phyloP scores from a whole-genome alignment of 352 stramenopile species.

The Pythium aphanidermatum region DNA sequence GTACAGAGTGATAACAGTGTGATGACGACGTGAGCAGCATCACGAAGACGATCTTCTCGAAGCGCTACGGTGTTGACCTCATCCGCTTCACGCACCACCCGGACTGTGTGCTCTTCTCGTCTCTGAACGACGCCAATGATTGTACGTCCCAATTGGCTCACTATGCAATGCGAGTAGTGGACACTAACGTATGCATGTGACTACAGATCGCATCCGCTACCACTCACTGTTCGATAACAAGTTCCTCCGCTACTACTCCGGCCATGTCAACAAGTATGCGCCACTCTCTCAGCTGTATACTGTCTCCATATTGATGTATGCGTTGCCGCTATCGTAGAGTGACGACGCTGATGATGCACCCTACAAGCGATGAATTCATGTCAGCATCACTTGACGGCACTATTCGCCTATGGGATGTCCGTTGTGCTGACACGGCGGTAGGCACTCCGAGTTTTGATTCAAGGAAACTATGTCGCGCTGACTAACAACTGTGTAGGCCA shows the following conservation, averaged over 20 bases:
- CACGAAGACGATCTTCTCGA: constrained; percentile 82
- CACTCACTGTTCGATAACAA: constrained; percentile 88
- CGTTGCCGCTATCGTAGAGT: constrained; percentile 31
- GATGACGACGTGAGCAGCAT: no score
- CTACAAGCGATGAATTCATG: constrained; percentile 79
- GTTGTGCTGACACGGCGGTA: constrained; percentile 55
- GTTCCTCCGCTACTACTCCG: constrained; percentile 83
- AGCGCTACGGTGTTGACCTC: constrained; percentile 77
- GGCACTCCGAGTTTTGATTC: neutral
- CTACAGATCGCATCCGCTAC: constrained; percentile 74
- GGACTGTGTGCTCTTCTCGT: constrained; percentile 85
- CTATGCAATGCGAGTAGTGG: no score
- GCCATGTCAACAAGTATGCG: constrained; percentile 66
- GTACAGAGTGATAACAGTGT: no score
- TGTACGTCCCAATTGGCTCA: no score
- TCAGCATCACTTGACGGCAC: constrained; percentile 73
- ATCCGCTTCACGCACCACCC: constrained; percentile 76
- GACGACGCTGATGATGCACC: constrained; percentile 82
- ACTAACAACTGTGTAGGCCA: constrained; percentile 22
- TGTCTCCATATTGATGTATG: no score
- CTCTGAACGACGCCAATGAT: constrained; percentile 62
- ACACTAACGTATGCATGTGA: neutral
- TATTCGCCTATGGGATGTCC: constrained; percentile 78
- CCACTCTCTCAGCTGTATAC: no score
- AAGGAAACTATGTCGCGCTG: neutral